These are phyloP conservation scores for Kentomonas sorsogonicus DNA, from an alignment of 208 protist genomes.

Conservation along the genomic window DNA sequence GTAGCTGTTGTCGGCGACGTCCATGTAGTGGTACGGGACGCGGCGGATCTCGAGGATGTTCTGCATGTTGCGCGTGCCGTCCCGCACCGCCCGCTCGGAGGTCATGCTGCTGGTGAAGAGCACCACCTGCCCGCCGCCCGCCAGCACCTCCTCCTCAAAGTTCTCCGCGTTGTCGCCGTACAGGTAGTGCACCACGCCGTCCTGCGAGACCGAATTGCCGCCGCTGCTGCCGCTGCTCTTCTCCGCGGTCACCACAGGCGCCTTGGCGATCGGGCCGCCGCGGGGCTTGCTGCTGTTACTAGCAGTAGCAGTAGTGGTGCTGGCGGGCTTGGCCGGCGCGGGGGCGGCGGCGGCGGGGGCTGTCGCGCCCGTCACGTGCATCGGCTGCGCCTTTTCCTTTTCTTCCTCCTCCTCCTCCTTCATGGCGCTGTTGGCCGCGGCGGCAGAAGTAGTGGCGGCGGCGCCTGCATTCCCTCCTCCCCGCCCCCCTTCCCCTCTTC, in stretches of 20 bases:
- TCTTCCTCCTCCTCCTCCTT: conserved; percentile 8
- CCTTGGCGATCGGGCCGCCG: too few species aligned
- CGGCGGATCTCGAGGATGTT: conserved; percentile 60
- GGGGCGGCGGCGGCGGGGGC: background rate
- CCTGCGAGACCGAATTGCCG: background rate
- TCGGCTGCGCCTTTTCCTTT: conserved; percentile 4
- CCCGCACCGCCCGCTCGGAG: conserved; percentile 40
- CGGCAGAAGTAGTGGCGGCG: background rate
- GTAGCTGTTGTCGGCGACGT: conserved; percentile 57
- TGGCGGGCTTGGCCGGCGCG: background rate
- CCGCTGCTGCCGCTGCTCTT: background rate
- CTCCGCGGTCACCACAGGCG: too few species aligned
- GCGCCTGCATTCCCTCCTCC: background rate
- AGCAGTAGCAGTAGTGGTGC: background rate
- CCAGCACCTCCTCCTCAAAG: conserved; percentile 29
- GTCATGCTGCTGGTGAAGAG: conserved; percentile 76
- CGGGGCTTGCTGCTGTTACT: background rate
- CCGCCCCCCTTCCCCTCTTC: background rate
- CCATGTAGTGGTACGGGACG: conserved; percentile 55
- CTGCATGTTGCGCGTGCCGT: conserved; percentile 44
- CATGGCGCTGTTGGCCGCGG: background rate
- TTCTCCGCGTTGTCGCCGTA: conserved; percentile 37
- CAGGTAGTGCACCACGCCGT: conserved; percentile 29
- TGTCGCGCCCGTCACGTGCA: background rate
- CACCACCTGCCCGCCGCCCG: conserved; percentile 30